Percentiles rank a stretch among this genome's conserved stretches.
phyloP scores from a whole-genome alignment of 768 basidiomycete genomes.

The Porpolomopsis calyptriformis region DNA sequence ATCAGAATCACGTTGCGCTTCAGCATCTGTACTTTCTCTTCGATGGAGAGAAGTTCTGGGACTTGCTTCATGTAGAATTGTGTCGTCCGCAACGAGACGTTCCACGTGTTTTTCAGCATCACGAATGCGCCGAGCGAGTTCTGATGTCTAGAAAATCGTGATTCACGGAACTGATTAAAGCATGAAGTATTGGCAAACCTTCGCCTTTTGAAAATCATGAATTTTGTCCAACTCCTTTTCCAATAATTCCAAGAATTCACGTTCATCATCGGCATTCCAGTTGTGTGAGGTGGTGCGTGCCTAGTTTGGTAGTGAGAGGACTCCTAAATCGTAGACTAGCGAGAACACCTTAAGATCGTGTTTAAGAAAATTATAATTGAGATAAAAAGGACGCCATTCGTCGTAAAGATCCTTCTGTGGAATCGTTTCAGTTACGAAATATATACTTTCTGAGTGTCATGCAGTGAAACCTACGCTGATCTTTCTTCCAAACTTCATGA shows the following conservation, averaged over 20 bases:
- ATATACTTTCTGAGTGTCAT: not conserved
- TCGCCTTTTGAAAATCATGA: constrained; percentile 83
- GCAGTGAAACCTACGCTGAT: constrained; percentile 43
- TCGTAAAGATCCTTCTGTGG: constrained; percentile 68
- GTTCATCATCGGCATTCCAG: constrained; percentile 77
- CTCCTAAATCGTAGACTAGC: not conserved
- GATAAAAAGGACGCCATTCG: constrained; percentile 86
- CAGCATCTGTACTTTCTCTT: constrained; percentile 35
- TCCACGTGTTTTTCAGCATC: constrained; percentile 76
- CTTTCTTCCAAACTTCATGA: constrained; percentile 77
- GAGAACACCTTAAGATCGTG: constrained; percentile 69
- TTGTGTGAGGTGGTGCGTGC: constrained; percentile 35
- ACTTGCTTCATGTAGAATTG: not conserved
- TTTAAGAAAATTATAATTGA: constrained; percentile 84
- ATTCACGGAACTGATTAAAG: not conserved
- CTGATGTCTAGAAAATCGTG: constrained; percentile 48
- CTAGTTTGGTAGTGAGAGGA: constrained; percentile 14
- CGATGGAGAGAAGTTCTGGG: not conserved
- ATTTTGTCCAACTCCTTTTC: constrained; percentile 88
- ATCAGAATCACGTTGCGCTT: constrained; percentile 42
- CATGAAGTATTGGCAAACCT: constrained; percentile 37
- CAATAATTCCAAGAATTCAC: constrained; percentile 67
- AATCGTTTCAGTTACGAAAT: not conserved
- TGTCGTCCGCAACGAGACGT: constrained; percentile 57
- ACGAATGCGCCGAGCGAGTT: constrained; percentile 71